Evolutionary conservation across 1,139 yeast species (phyloP).

Genomic region (Yamadazyma siamensis): DNA sequence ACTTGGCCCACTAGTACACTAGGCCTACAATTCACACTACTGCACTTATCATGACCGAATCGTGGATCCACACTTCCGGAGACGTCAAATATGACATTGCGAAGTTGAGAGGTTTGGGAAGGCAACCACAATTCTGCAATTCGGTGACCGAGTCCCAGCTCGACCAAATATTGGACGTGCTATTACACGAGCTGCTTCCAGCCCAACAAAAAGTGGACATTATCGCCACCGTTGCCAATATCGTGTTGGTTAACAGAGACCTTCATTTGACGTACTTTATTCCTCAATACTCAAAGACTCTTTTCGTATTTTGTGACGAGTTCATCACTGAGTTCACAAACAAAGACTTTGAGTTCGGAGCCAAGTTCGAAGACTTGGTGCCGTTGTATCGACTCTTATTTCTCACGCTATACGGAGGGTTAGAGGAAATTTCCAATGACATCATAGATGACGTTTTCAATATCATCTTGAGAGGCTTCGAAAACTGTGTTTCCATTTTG

Average conservation of each 20-base stretch:
- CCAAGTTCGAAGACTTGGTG: slow-evolving; percentile 17
- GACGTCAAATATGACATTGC: slow-evolving; percentile 2
- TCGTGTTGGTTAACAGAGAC: slow-evolving; percentile 23
- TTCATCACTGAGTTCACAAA: slow-evolving; percentile 6
- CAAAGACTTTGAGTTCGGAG: slow-evolving; percentile 3
- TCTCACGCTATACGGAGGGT: slow-evolving; percentile 23
- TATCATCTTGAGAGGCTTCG: slow-evolving; percentile 15
- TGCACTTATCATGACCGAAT: no score
- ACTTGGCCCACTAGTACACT: no score
- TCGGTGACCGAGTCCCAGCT: slow-evolving; percentile 15
- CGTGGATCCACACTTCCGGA: not conserved
- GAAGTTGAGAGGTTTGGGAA: slow-evolving; percentile 16
- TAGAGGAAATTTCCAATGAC: slow-evolving; percentile 8
- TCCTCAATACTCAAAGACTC: slow-evolving; percentile 16
- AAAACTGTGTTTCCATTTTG: slow-evolving; percentile 10
- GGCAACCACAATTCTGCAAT: slow-evolving; percentile 20
- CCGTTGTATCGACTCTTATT: slow-evolving; percentile 26
- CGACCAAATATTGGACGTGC: slow-evolving; percentile 14
- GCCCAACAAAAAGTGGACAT: slow-evolving; percentile 17
- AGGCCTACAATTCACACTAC: no score
- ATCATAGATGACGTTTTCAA: slow-evolving; percentile 13
- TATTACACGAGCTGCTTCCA: slow-evolving; percentile 8
- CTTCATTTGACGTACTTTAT: slow-evolving; percentile 20
- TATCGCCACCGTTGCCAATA: slow-evolving; percentile 18
- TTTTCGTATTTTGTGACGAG: slow-evolving; percentile 16